Evolutionary conservation across 2,329 filamentous ascomycete genomes (phyloP), one percentile per base, ranked within the genome.

Genomic region (Neopestalotiopsis sp.): DNA sequence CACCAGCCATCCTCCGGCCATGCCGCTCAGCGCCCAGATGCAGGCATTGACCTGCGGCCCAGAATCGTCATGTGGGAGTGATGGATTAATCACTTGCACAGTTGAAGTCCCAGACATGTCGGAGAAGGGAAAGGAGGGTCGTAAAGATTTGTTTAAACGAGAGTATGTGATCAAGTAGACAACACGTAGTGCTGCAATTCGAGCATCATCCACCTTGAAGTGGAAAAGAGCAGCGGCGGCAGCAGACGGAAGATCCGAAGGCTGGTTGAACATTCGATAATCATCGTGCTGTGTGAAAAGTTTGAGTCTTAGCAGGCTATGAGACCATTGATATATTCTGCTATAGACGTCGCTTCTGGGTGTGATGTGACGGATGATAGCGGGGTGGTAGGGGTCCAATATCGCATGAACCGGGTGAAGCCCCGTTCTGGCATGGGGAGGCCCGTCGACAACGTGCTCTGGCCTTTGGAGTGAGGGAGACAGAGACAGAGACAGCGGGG

Each of bases 1-100:
- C 30, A 58, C 64, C 45, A 74, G 38, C 64, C 64, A 66, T n/a
- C 45, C 64, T 5, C n/a, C 42, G 2, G 64, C 64, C 64, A 66
- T 42, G n/a, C 42, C 30, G 49, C 45, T 66, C 24, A 66, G 64
- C n/a, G 30, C 53, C 64, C 64, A 66, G 13, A 66, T 38, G 45
- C 34, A 49, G 13, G 53, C 34, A 49, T 57, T 56, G 4, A 66
- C 53, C 32, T 66, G 64, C 20, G 64, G 64, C 1, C 64, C 64
- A 57, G 34, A 66, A 24, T 66, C 45, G 30, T 66, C 64, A n/a
- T 66, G 64, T 17, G 64, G 64, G 14, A 66, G 45, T 17, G 53
- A 56, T 34, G 64, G 45, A 42, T 66, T 66, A n/a, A 66, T 49
- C 28, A 66, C 64, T 24, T 66, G 64, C 10, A n/a, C 14, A 9